phyloP scores from a whole-genome alignment of 1,284 basidiomycete species.

The Thelephora terrestris region DNA sequence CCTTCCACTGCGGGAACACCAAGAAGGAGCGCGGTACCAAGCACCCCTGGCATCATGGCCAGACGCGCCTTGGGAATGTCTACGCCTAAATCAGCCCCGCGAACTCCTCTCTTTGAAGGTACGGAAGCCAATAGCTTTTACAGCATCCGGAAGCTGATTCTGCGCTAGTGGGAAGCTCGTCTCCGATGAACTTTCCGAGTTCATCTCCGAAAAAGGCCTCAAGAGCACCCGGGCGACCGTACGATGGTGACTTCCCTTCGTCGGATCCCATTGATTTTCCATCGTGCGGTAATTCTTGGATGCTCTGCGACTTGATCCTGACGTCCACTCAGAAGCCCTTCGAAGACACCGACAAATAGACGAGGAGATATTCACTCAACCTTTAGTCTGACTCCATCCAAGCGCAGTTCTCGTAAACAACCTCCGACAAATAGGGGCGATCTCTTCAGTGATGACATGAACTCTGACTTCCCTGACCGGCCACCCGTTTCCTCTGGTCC shows the following conservation, averaged over 20 bases:
- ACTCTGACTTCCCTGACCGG: slow-evolving; percentile 47
- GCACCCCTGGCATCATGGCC: slow-evolving; percentile 40
- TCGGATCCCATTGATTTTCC: slow-evolving; percentile 59
- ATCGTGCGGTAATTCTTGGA: slow-evolving; percentile 30
- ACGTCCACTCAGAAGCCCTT: slow-evolving; percentile 20
- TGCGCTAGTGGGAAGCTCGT: slow-evolving; percentile 43
- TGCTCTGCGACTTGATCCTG: slow-evolving; percentile 5
- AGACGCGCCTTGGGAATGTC: slow-evolving; percentile 52
- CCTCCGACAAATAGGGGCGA: slow-evolving; percentile 18
- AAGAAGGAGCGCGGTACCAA: slow-evolving; percentile 23
- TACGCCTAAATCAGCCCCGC: slow-evolving; percentile 33
- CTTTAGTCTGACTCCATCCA: slow-evolving; percentile 49
- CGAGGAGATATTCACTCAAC: slow-evolving; percentile 83
- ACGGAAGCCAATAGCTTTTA: slow-evolving; percentile 15
- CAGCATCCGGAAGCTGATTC: not conserved
- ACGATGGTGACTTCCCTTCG: slow-evolving; percentile 19
- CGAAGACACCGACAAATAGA: slow-evolving; percentile 49
- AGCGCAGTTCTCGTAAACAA: slow-evolving; percentile 23
- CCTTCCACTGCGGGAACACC: slow-evolving; percentile 46
- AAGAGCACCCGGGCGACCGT: slow-evolving; percentile 20
- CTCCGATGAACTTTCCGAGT: slow-evolving; percentile 64
- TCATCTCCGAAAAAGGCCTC: slow-evolving; percentile 47
- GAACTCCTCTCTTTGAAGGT: slow-evolving; percentile 48
- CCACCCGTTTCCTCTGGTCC: slow-evolving; percentile 55
- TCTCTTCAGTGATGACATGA: slow-evolving; percentile 27